phyloP scores from a whole-genome alignment of 768 basidiomycete genomes.

The Tylopilus intermedius region DNA sequence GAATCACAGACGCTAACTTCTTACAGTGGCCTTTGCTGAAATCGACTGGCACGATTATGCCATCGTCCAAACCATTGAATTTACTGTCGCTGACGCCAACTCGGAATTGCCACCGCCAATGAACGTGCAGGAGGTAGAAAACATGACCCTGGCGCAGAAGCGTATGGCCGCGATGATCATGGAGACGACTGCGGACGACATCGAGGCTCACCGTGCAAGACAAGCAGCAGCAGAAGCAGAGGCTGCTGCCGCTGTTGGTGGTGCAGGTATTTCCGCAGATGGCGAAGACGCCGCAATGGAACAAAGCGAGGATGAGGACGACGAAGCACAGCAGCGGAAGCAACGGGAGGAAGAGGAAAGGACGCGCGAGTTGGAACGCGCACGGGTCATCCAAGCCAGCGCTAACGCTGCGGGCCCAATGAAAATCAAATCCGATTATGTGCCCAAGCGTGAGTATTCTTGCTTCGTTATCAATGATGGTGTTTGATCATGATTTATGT shows the following conservation, averaged over 20 bases:
- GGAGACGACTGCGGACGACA: constrained; percentile 86
- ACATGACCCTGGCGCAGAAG: constrained; percentile 95
- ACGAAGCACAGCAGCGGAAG: constrained; percentile 52
- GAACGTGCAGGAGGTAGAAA: constrained; percentile 91
- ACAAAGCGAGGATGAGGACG: constrained; percentile 84
- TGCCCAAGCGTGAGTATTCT: constrained; percentile 75
- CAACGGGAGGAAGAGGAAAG: constrained; percentile 68
- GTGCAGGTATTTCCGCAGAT: constrained; percentile 45
- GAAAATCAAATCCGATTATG: constrained; percentile 95
- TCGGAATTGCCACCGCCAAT: constrained; percentile 95
- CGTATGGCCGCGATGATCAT: constrained; percentile 98
- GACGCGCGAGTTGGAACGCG: constrained; percentile 65
- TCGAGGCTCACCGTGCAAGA: constrained; percentile 73
- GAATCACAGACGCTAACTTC: constrained; percentile 2
- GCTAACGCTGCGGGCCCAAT: constrained; percentile 75
- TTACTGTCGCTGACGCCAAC: constrained; percentile 86
- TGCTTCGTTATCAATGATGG: background rate
- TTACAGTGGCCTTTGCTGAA: constrained; percentile 82
- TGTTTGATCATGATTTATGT: constrained; percentile 8
- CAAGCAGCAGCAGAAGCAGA: constrained; percentile 85
- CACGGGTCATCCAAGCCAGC: constrained; percentile 75
- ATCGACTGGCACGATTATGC: constrained; percentile 99
- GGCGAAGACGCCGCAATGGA: constrained; percentile 65
- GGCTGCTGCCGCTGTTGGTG: constrained; percentile 74
- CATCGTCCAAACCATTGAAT: constrained; percentile 96